A percentile compares a stretch with the other conserved stretches of the same genome.
Conservation (phyloP, 371 early-diverging fungal genomes). For the Mucor piriformis region DNA sequence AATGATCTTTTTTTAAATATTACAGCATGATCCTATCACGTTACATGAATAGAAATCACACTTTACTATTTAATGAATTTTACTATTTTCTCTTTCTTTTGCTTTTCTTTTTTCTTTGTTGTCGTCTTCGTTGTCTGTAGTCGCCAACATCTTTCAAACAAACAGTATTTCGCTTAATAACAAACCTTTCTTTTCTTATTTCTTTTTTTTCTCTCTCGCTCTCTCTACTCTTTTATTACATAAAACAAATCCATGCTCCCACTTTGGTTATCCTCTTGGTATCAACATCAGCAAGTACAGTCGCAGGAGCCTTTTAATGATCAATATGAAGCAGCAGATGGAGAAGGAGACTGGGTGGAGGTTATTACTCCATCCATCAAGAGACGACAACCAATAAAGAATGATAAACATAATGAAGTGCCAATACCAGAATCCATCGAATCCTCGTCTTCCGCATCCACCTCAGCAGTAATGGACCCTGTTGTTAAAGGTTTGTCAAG, state of each 20-base stretch:
- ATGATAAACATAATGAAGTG: not conserved
- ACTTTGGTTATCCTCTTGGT: constrained; percentile 29
- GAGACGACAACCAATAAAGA: constrained; percentile 8
- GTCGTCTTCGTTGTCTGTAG: constrained; percentile 2
- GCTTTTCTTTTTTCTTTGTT: not conserved
- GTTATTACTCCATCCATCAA: constrained; percentile 17
- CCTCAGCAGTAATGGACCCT: not conserved
- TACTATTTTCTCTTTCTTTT: not conserved
- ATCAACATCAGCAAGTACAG: constrained; percentile 19
- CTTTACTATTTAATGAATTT: not conserved
- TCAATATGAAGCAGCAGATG: constrained; percentile 20
- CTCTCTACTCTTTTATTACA: not conserved
- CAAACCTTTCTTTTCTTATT: not conserved
- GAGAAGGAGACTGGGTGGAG: constrained; percentile 27
- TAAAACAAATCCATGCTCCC: constrained; percentile 16
- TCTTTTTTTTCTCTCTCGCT: constrained; percentile 2
- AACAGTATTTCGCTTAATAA: not conserved
- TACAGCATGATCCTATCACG: constrained; percentile 22
- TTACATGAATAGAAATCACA: not conserved
- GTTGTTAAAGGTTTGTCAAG: constrained; percentile 20
- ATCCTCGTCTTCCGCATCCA: not conserved
- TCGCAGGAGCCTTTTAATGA: constrained; percentile 23
- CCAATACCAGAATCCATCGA: too few species aligned
- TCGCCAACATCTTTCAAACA: not conserved
- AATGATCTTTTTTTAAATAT: not conserved